These are phyloP conservation scores for Blastomyces silverae DNA, from an alignment of 2,329 filamentous ascomycete species.

Conservation along the genomic window DNA sequence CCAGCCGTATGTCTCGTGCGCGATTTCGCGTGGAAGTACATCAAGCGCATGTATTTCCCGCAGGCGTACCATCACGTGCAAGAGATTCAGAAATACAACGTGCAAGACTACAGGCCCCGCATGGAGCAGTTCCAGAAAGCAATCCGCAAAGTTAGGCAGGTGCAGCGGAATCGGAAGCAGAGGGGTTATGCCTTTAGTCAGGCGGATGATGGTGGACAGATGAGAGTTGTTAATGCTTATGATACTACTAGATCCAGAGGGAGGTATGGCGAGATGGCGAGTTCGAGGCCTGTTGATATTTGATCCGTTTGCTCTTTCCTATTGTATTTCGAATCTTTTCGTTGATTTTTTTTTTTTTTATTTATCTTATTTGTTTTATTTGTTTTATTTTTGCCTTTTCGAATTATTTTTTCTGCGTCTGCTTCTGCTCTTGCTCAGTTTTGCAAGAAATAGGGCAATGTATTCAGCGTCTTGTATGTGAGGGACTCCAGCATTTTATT, in stretches of 20 bases:
- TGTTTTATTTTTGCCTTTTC: slow-evolving; percentile 5
- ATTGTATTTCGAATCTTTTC: slow-evolving; percentile 21
- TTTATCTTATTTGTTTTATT: neutral
- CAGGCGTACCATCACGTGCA: slow-evolving; percentile 97
- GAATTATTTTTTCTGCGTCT: slow-evolving; percentile 19
- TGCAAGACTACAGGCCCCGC: slow-evolving; percentile 93
- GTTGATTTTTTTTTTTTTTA: slow-evolving; percentile 7
- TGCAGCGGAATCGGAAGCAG: slow-evolving; percentile 98
- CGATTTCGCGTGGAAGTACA: slow-evolving; percentile 96
- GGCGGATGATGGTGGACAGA: slow-evolving; percentile 85
- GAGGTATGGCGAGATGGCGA: slow-evolving; percentile 90
- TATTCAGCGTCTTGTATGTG: slow-evolving; percentile 4
- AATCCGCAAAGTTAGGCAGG: slow-evolving; percentile 94
- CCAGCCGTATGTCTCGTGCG: slow-evolving; percentile 74
- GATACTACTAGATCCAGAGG: slow-evolving; percentile 91
- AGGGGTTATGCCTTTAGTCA: slow-evolving; percentile 97
- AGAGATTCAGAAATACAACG: slow-evolving; percentile 99
- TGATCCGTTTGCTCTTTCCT: slow-evolving; percentile 24
- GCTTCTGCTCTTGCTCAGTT: neutral
- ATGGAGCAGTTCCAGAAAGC: slow-evolving; percentile 99
- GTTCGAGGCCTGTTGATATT: slow-evolving; percentile 40
- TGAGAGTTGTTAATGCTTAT: slow-evolving; percentile 90
- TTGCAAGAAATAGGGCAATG: slow-evolving; percentile 6
- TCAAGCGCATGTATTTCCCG: slow-evolving; percentile 93
- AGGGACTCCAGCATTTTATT: neutral